Conservation (phyloP, 805 yeast species). For the Cyberlindnera lachancei region DNA sequence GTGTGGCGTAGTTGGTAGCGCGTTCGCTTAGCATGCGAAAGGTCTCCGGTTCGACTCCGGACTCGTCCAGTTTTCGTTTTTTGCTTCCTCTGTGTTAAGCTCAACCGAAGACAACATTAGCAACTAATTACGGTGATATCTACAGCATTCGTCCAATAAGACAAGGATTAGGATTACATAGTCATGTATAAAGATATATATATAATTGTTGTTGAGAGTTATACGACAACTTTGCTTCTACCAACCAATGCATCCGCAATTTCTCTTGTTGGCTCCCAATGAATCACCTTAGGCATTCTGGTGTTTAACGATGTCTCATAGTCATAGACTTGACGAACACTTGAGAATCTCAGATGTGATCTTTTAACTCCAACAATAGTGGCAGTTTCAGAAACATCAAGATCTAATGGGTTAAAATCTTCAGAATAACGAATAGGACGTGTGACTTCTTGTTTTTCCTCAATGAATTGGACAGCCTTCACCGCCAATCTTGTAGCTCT, state of each 20-base stretch:
- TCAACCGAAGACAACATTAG: too few relatives aligned
- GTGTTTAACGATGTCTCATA: slow-evolving; percentile 72
- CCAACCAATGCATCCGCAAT: slow-evolving; percentile 83
- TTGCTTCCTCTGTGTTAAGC: too few relatives aligned
- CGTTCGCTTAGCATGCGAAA: slow-evolving; percentile 75
- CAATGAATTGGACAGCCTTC: slow-evolving; percentile 63
- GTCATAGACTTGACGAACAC: slow-evolving; percentile 73
- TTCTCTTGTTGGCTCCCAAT: slow-evolving; percentile 72
- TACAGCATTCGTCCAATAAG: too few relatives aligned
- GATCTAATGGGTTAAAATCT: slow-evolving; percentile 34
- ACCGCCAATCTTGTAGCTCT: slow-evolving; percentile 67
- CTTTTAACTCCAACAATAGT: slow-evolving; percentile 79
- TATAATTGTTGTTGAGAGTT: too few relatives aligned
- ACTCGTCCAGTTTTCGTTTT: slow-evolving; percentile 46
- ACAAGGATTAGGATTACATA: too few relatives aligned
- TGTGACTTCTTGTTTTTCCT: slow-evolving; percentile 31
- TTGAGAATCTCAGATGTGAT: slow-evolving; percentile 65
- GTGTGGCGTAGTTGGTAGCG: slow-evolving; percentile 82
- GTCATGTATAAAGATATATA: too few relatives aligned
- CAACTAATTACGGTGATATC: too few relatives aligned
- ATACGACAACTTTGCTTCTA: slow-evolving; percentile 28
- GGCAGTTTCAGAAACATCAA: slow-evolving; percentile 45
- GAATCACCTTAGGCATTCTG: slow-evolving; percentile 85
- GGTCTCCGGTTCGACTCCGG: slow-evolving; percentile 76
- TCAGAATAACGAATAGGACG: slow-evolving; percentile 40